Evolutionary conservation across 1,139 yeast genomes (phyloP).

Genomic region (Magnusiomyces clavatus): DNA sequence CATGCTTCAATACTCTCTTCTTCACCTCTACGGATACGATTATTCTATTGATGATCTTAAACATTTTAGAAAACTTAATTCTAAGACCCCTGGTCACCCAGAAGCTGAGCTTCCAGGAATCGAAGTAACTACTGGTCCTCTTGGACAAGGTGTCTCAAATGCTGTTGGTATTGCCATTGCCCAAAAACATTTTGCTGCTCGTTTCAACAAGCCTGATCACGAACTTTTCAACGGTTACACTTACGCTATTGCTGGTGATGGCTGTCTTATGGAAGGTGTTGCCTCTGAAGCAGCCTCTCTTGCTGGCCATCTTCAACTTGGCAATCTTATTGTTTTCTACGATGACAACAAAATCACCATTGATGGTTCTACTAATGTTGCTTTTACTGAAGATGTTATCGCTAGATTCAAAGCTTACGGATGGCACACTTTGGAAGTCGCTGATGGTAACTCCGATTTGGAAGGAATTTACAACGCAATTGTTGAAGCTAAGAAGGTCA

Average conservation of each 20-base stretch:
- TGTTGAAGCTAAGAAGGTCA: slow-evolving; percentile 38
- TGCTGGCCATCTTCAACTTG: slow-evolving; percentile 94
- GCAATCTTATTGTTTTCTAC: slow-evolving; percentile 91
- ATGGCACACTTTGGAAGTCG: slow-evolving; percentile 80
- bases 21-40: slow-evolving; percentile 82
- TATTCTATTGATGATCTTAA: slow-evolving; percentile 80
- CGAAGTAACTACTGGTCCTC: slow-evolving; percentile 98
- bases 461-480: slow-evolving; percentile 69
- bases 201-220: slow-evolving; percentile 83
- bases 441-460: slow-evolving; percentile 75
- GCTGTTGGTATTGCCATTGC: slow-evolving; percentile 98
- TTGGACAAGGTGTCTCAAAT: slow-evolving; percentile 96
- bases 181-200: slow-evolving; percentile 85
- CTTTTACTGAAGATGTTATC: slow-evolving; percentile 92
- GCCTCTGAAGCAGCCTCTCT: slow-evolving; percentile 89
- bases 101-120: slow-evolving; percentile 77
- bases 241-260: slow-evolving; percentile 88
- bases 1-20: slow-evolving; percentile 78
- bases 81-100: slow-evolving; percentile 97
- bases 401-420: slow-evolving; percentile 88
- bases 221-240: slow-evolving; percentile 61
- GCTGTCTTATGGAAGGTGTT: slow-evolving; percentile 98
- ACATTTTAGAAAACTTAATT: slow-evolving; percentile 81
- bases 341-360: slow-evolving; percentile 97
- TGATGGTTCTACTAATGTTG: slow-evolving; percentile 85